Evolutionary conservation across 345 rosid genomes (phyloP), one percentile per base, ranked within the genome.

Genomic region (Acer yangbiense): DNA sequence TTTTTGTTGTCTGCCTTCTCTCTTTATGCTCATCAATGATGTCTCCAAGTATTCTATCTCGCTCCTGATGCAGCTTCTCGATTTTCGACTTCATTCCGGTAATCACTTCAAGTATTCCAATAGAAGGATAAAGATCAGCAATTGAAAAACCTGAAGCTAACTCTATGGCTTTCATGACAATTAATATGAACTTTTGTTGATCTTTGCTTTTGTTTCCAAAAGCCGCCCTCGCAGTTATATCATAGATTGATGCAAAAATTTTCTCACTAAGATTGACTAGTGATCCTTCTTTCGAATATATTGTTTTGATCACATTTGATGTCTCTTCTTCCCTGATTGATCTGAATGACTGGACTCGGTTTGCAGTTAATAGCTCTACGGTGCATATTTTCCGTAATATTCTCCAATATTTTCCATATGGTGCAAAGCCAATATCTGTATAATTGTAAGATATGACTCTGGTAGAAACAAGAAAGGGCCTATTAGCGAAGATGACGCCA

Each of bases 41-140:
- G 68, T 77, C 77, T 13, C 79, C 78, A 10, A 81, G 77, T 11
- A 86, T 82, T 20, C 7, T 48, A 52, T 79, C 83, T 23, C 72
- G 43, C 65, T 82, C 69, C 7, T 6, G 60, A 70, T 74, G 54
- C 46, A 74, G 74, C 66, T 77, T 77, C 68, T n/a, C 35, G 70
- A 72, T 29, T 23, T 81, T 82, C 63, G 48, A 72, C 62, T 70
- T 76, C 62, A 65, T 12, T 54, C 84, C 77, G 12, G 66, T 72
- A 10, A 70, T 64, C 65, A 50, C 43, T 11, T 79, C 58, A 25
- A 83, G 78, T 69, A 76, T 10, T 65, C 50, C 62, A 69, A 83
- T 23, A n/a, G 73, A 62, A 8, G 85, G 87, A 69, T 70, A 83
- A 12, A 84, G 67, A 78, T 86, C 89, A 0, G 73, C 77, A 12